Base-by-base conservation (phyloP, 2,329 filamentous ascomycete genomes). In the Beauveria sp. region DNA sequence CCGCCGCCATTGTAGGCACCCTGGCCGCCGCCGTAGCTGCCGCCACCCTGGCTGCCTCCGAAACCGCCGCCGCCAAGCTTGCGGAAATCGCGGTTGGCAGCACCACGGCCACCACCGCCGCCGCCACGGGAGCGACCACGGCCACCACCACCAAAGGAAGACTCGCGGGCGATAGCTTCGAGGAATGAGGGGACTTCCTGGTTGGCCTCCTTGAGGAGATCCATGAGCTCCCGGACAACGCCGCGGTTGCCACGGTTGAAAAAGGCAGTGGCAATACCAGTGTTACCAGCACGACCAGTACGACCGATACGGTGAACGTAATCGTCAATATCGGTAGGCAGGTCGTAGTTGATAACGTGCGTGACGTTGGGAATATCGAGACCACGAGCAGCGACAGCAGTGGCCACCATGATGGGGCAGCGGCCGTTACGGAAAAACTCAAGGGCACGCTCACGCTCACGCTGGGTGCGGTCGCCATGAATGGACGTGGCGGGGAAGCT, bases 231-330 rank as follows among this genome's bases (percentile, higher is more conserved):
- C 68, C 95, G 90, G 66, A 98, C 95, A 68, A 99, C 91, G 78
- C 95, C 95, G 71, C 95, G 91, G 84, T 99, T 99, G 72, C 93
- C 93, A 73, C 95, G 93, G 86, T 99, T 99, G 88, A 99, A 98
- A 98, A 99, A 99, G 62, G 95, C 95, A 69, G 95, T 99, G 6
- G 95, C 91, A 68, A 96, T 88, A 88, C 95, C 95, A 70, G 93
- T 98, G 83, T 99, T 99, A 77, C 95, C 95, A 67, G 95, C 95
- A 91, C 95, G 95, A 74, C 95, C 95, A 67, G 95, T 99, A 93
- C 95, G 95, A 88, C 95, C 95, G 72, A 99, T 99, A 76, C 95
- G 91, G 79, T 99, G 95, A 63, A 99, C 95, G 70, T 99, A 99
- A 78, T 98, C 95, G 71, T 98, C 95, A 70, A 98, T 96, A 72